Evolutionary conservation across 1,139 yeast genomes (phyloP), one percentile per base, ranked within the genome.

Genomic region (Sugiyamaella japonica): DNA sequence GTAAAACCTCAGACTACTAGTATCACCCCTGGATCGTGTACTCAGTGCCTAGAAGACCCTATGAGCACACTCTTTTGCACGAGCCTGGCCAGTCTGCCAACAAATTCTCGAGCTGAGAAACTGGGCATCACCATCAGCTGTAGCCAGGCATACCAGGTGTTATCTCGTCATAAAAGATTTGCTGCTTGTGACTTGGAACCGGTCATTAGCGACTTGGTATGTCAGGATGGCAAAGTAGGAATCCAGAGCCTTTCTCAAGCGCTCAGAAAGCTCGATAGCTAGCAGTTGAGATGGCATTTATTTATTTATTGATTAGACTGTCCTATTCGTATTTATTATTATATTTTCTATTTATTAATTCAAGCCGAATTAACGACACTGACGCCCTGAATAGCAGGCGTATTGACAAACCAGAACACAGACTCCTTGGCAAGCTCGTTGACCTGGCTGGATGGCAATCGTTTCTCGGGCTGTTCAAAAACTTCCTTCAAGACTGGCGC

Each of bases 41-140:
- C 72, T 7, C 89, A 84, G 67, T 89, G 96, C 69, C 89, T 84
- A 66, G 69, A 74, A 59, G 95, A 87, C 66, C 93, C 95, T 28
- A 80, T 86, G 85, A 84, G 90, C 3, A 86, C 91, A 7, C 74
- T 88, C 39, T 88, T 89, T 71, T 88, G 96, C 71, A 81, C 91
- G 1, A 84, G 91, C 0, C 82, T 88, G 43, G 89, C 54, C n/a
- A 42, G 23, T 15, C 23, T 43, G 12, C 32, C 54, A 3, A 10
- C 46, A 5, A 36, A 36, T n/a, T 13, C 29, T 28, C 37, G 8
- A 28, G 40, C 50, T 8, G 55, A 44, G 9, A 15, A 28, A 1
- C 28, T 49, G 13, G 52, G 54, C 8, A 44, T 83, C 59, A 82
- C 84, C 58, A 85, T 88, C 34, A 90, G 95, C 2, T 86, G 95